Conservation (phyloP, 345 rosid genomes). For the Combretum micranthum region DNA sequence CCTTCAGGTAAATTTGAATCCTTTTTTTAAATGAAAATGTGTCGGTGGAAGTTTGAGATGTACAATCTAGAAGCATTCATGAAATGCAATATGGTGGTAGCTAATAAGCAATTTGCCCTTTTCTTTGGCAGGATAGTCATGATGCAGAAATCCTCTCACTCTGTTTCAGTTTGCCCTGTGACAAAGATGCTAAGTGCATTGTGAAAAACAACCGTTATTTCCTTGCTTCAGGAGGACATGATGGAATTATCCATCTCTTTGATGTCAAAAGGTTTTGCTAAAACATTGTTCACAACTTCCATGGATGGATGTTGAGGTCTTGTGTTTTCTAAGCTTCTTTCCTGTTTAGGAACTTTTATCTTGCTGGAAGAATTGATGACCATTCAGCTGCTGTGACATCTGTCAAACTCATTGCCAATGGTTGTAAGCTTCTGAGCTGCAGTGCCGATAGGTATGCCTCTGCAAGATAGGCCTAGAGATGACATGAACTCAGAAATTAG, state of each 20-base stretch:
- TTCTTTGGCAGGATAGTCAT: slow-evolving; percentile 51
- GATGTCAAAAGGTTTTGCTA: slow-evolving; percentile 59
- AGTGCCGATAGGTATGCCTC: slow-evolving; percentile 67
- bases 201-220: slow-evolving; percentile 34
- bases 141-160: slow-evolving; percentile 68
- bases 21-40: background rate
- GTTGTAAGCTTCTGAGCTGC: slow-evolving; percentile 58
- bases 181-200: slow-evolving; percentile 22
- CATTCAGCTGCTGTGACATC: slow-evolving; percentile 76
- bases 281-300: background rate
- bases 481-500: no score
- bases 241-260: slow-evolving; percentile 59
- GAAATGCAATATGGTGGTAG: no score
- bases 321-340: slow-evolving; percentile 16
- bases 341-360: slow-evolving; percentile 63
- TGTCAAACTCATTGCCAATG: slow-evolving; percentile 51
- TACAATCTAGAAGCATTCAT: no score
- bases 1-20: slow-evolving; percentile 38
- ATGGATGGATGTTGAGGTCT: slow-evolving; percentile 13
- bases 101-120: background rate
- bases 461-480: no score
- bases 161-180: slow-evolving; percentile 56
- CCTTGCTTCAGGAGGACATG: slow-evolving; percentile 73
- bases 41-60: no score
- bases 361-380: slow-evolving; percentile 46